Percentiles rank a stretch among this genome's conserved stretches.
Evolutionary conservation across 2,329 filamentous ascomycete species (phyloP).

Genomic region (Phialophora chinensis): DNA sequence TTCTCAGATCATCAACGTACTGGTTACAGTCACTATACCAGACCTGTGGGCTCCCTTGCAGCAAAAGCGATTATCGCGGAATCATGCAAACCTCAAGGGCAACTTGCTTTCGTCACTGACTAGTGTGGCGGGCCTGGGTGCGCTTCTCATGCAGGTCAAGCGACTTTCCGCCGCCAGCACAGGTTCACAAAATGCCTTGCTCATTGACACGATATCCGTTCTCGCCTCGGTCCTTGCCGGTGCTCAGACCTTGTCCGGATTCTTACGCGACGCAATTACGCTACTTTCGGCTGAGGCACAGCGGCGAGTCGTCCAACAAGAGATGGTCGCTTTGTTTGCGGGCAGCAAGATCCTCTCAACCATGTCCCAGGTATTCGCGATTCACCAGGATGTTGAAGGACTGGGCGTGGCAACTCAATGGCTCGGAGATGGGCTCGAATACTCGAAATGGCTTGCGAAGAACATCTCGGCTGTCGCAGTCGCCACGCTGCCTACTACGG

Average conservation of each 20-base stretch:
- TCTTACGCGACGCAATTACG: conserved; percentile 46
- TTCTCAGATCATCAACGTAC: conserved; percentile 74
- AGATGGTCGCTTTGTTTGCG: conserved; percentile 63
- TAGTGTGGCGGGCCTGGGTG: conserved; percentile 78
- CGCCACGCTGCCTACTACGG: conserved; percentile 43
- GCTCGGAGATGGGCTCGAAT: conserved; percentile 69
- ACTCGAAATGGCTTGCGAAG: conserved; percentile 72
- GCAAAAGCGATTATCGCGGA: conserved; percentile 17
- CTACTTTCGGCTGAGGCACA: conserved; percentile 47
- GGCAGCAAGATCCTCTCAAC: conserved; percentile 65
- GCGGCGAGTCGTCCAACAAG: conserved; percentile 63
- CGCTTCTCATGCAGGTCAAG: conserved; percentile 72
- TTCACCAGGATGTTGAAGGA: conserved; percentile 43
- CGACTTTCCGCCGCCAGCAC: conserved; percentile 55
- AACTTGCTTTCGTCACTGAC: conserved; percentile 68
- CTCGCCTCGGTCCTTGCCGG: conserved; percentile 43
- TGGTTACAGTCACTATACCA: conserved; percentile 76
- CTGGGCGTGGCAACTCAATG: conserved; percentile 54
- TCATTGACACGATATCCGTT: conserved; percentile 47
- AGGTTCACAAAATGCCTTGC: conserved; percentile 42
- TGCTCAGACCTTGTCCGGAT: conserved; percentile 22
- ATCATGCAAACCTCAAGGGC: conserved; percentile 46
- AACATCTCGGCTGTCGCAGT: conserved; percentile 60
- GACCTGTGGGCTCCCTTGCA: conserved; percentile 73
- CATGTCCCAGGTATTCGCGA: conserved; percentile 60